These are phyloP conservation scores for Cairneyella variabilis DNA, from an alignment of 495 filamentous ascomycete genomes.

Conservation along the genomic window DNA sequence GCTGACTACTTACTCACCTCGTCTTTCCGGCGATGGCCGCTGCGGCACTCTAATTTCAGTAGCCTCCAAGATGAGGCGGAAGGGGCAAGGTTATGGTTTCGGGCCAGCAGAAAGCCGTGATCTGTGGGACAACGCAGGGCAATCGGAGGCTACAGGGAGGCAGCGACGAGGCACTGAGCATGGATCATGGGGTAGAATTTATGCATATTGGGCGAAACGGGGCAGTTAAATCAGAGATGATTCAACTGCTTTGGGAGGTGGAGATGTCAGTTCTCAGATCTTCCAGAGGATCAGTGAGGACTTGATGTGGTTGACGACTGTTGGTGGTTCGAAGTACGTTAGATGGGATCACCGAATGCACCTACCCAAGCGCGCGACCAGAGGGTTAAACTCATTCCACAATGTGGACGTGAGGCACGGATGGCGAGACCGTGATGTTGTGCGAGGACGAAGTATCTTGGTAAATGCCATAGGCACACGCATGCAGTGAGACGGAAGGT, in stretches of 20 bases:
- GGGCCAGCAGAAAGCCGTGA: slow-evolving; percentile 8
- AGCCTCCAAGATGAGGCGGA: not conserved
- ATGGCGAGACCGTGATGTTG: not conserved
- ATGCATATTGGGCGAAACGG: slow-evolving; percentile 8
- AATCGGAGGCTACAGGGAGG: not conserved
- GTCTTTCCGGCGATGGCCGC: not conserved
- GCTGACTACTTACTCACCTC: not conserved
- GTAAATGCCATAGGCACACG: not conserved
- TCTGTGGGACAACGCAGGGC: slow-evolving; percentile 6
- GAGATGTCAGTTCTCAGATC: slow-evolving; percentile 1
- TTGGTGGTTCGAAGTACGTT: no score
- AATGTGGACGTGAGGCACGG: not conserved
- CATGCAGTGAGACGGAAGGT: not conserved
- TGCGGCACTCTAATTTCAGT: slow-evolving; percentile 2
- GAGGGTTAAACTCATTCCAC: not conserved
- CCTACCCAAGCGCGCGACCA: not conserved
- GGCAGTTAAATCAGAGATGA: slow-evolving; percentile 3
- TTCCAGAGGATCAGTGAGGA: not conserved
- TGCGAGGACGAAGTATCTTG: not conserved
- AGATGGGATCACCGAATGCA: not conserved
- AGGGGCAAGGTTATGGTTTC: slow-evolving; percentile 1
- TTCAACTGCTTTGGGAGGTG: not conserved
- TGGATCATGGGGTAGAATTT: not conserved
- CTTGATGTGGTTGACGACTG: not conserved
- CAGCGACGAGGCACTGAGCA: not conserved